Conservation (phyloP, 1,139 yeast species). For the Yamadazyma atmosphaerica region DNA sequence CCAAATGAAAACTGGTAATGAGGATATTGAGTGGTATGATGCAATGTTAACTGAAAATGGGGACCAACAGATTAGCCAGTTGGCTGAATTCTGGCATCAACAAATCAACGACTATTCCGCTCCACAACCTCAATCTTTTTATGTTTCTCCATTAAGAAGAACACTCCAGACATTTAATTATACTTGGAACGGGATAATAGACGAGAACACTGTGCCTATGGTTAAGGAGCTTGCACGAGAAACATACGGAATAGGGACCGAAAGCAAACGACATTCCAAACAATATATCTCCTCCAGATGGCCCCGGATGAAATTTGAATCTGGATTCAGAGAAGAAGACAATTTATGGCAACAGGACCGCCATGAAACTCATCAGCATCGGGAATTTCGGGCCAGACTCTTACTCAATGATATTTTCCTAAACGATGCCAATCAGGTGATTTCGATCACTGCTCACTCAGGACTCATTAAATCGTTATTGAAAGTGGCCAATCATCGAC, state of each 20-base stretch:
- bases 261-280: conserved; percentile 33
- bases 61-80: conserved; percentile 17
- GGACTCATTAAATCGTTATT: conserved; percentile 34
- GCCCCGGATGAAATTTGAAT: conserved; percentile 30
- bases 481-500: conserved; percentile 27
- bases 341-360: conserved; percentile 24
- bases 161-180: conserved; percentile 33
- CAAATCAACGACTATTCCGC: conserved; percentile 18
- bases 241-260: conserved; percentile 39
- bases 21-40: conserved; percentile 36
- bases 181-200: conserved; percentile 25
- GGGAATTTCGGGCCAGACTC: conserved; percentile 27
- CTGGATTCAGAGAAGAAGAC: conserved; percentile 29
- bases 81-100: conserved; percentile 20
- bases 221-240: conserved; percentile 38
- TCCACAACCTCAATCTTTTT: conserved; percentile 30
- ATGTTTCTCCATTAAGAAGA: conserved; percentile 37
- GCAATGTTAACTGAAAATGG: conserved; percentile 36
- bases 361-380: conserved; percentile 28
- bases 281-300: conserved; percentile 23
- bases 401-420: conserved; percentile 33
- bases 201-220: conserved; percentile 19
- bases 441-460: conserved; percentile 37
- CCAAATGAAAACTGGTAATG: conserved; percentile 31
- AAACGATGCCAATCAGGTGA: conserved; percentile 23